phyloP scores from a whole-genome alignment of 192 early-diverging fungal species.

The Geranomyces michiganensis region DNA sequence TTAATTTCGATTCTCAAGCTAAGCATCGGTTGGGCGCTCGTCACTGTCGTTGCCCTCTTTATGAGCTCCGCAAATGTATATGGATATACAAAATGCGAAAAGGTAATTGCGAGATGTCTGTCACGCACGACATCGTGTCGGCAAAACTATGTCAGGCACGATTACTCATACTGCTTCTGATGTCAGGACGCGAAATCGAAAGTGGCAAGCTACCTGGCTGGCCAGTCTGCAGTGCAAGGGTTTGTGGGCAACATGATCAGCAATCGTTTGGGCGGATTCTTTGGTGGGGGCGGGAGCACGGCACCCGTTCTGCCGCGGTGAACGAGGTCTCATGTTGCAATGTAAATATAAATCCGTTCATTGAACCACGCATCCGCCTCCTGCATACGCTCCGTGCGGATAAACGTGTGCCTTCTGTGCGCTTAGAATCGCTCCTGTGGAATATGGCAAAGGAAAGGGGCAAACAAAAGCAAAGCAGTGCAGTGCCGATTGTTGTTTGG shows the following conservation, averaged over 20 bases:
- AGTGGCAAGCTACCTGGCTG: conserved; percentile 37
- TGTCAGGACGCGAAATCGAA: conserved; percentile 47
- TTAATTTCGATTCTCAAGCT: conserved; percentile 76
- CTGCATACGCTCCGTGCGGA: too few relatives aligned
- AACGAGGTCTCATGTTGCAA: too few relatives aligned
- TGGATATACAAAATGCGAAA: conserved; percentile 95
- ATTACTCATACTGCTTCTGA: background rate
- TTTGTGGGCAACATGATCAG: conserved; percentile 43
- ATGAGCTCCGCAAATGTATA: conserved; percentile 91
- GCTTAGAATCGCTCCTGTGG: too few relatives aligned
- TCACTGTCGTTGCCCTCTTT: conserved; percentile 81
- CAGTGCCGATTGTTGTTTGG: too few relatives aligned
- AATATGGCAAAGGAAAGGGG: too few relatives aligned
- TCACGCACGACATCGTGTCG: background rate
- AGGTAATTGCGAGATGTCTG: too few relatives aligned
- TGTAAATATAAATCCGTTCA: too few relatives aligned
- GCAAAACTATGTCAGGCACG: background rate
- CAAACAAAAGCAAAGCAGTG: too few relatives aligned
- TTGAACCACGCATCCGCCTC: too few relatives aligned
- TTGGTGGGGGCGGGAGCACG: conserved; percentile 27
- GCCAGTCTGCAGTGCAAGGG: conserved; percentile 32
- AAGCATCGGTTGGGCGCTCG: conserved; percentile 79
- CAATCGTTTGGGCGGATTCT: conserved; percentile 45
- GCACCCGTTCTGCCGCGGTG: background rate
- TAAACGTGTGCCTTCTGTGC: too few relatives aligned